These are phyloP conservation scores for Carex arenaria DNA, from an alignment of 202 grass and related monocot species.

Conservation along the genomic window DNA sequence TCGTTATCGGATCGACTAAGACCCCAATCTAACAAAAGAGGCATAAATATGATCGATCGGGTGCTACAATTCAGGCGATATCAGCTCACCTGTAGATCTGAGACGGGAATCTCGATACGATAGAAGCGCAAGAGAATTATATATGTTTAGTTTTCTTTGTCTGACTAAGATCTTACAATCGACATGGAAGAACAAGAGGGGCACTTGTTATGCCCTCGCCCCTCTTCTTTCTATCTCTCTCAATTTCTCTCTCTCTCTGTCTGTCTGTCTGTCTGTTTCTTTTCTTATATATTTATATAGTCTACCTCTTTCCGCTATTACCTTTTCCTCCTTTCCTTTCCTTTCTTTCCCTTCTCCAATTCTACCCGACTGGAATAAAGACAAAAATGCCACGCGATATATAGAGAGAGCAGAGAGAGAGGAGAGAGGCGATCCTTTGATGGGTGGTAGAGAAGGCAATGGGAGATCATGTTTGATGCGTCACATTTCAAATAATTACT, in stretches of 20 bases:
- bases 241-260: slow-evolving; percentile 38
- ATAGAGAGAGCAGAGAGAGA: not conserved
- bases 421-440: slow-evolving; percentile 18
- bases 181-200: slow-evolving; percentile 56
- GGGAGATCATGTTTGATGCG: slow-evolving; percentile 12
- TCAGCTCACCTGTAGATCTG: slow-evolving; percentile 39
- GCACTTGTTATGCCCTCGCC: slow-evolving; percentile 28
- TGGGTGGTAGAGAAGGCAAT: slow-evolving; percentile 22
- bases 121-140: slow-evolving; percentile 19
- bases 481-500: slow-evolving; percentile 17
- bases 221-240: slow-evolving; percentile 32
- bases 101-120: slow-evolving; percentile 31
- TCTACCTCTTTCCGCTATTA: not conserved
- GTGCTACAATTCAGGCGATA: slow-evolving; percentile 20
- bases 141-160: not conserved
- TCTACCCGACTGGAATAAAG: slow-evolving; percentile 18
- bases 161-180: slow-evolving; percentile 46
- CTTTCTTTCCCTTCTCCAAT: slow-evolving; percentile 27
- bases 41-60: not conserved
- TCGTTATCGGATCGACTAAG: slow-evolving; percentile 16
- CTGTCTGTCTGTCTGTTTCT: slow-evolving; percentile 41
- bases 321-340: slow-evolving; percentile 2
- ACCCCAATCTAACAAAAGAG: slow-evolving; percentile 32
- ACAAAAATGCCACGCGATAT: not conserved
- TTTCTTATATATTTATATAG: slow-evolving; percentile 43